Percentiles rank a stretch among this genome's conserved stretches.
phyloP scores from a whole-genome alignment of 2,329 filamentous ascomycete species.

The Alternaria longipes region DNA sequence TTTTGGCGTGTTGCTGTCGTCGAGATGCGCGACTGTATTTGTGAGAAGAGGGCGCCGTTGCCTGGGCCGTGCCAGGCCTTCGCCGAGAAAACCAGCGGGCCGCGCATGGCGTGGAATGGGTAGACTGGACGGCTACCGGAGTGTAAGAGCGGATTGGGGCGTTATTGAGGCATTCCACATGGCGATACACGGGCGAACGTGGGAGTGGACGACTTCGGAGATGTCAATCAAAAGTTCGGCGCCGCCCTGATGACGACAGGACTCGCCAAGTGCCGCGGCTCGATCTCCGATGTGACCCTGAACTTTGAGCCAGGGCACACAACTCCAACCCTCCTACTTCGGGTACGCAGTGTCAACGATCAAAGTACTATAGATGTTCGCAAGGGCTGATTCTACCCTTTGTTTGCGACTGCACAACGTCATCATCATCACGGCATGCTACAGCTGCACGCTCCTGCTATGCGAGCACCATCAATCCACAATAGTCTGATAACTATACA shows the following conservation, averaged over 20 bases:
- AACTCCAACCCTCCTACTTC: not conserved
- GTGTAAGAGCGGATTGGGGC: constrained; percentile 20
- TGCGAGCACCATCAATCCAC: not conserved
- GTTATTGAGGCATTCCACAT: constrained; percentile 37
- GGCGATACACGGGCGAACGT: constrained; percentile 22
- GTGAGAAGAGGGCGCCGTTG: constrained; percentile 47
- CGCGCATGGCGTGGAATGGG: constrained; percentile 46
- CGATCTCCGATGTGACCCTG: constrained; percentile 5
- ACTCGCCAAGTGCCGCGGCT: constrained; percentile 31
- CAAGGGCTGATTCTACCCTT: not conserved
- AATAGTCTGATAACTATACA: not conserved
- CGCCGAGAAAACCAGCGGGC: constrained; percentile 39
- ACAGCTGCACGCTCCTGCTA: not conserved
- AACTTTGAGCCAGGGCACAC: not conserved
- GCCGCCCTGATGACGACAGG: constrained; percentile 43
- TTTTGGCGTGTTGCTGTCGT: constrained; percentile 22
- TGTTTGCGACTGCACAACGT: constrained; percentile 3
- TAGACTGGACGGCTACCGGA: constrained; percentile 38
- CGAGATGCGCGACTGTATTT: constrained; percentile 40
- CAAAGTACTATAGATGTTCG: not conserved
- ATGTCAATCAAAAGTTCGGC: constrained; percentile 37
- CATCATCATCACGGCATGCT: not conserved
- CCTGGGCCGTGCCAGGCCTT: constrained; percentile 49
- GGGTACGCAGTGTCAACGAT: not conserved
- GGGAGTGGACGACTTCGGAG: constrained; percentile 23